Percentiles rank a stretch among this genome's conserved stretches.
Conservation (phyloP, 2,329 filamentous ascomycete species). For the Hypoxylon sp. region DNA sequence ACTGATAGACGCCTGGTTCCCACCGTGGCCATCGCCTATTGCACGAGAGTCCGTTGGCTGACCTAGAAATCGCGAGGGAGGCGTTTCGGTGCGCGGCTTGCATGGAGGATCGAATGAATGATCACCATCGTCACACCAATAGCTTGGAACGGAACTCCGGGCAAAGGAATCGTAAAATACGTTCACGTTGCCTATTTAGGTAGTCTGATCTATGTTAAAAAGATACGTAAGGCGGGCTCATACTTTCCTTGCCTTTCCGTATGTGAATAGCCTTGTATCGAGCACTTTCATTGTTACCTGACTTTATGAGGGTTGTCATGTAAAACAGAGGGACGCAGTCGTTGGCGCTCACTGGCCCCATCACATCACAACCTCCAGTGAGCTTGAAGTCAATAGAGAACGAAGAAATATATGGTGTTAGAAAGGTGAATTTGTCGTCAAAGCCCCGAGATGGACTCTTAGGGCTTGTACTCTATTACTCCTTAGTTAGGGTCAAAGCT, state of each 20-base stretch:
- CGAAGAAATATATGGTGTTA: background rate
- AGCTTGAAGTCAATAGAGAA: background rate
- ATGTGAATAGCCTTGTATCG: background rate
- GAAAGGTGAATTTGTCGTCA: background rate
- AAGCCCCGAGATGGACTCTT: background rate
- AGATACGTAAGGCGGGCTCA: background rate
- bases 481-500: background rate
- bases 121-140: background rate
- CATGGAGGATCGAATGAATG: background rate
- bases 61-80: background rate
- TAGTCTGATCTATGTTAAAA: background rate
- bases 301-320: too few species aligned
- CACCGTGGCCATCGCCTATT: background rate
- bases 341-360: background rate
- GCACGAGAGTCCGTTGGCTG: background rate
- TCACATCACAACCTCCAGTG: background rate
- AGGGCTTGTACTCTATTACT: background rate
- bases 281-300: background rate
- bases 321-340: background rate
- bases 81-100: background rate
- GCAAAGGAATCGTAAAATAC: background rate
- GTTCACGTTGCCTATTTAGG: background rate
- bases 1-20: background rate
- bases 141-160: background rate
- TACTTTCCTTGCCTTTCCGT: background rate